phyloP scores from a whole-genome alignment of 768 basidiomycete species.

The Boletellus emodensis region DNA sequence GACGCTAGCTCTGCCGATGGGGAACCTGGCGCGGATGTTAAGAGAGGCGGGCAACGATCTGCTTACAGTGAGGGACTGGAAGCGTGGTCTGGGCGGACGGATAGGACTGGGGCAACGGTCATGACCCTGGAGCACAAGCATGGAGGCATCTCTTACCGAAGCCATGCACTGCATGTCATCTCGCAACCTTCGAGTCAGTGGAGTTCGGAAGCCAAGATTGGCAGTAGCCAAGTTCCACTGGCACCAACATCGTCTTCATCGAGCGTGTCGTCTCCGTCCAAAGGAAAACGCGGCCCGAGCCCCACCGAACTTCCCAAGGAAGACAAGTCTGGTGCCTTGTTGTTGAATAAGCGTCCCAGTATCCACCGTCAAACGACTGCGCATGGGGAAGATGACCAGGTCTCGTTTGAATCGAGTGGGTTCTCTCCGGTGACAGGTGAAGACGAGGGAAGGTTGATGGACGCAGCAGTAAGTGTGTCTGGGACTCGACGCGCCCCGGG shows the following conservation, averaged over 20 bases:
- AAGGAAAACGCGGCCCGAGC: conserved; percentile 64
- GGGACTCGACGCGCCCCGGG: conserved; percentile 3
- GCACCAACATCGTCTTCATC: conserved; percentile 14
- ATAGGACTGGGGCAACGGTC: not conserved
- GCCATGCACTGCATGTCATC: conserved; percentile 6
- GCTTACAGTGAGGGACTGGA: conserved; percentile 13
- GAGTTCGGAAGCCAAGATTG: conserved; percentile 5
- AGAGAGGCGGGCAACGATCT: conserved; percentile 17
- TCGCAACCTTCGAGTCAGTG: not conserved
- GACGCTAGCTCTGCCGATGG: conserved; percentile 17
- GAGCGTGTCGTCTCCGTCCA: conserved; percentile 32
- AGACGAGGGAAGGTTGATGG: conserved; percentile 5
- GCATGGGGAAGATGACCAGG: conserved; percentile 7
- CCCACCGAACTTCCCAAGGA: conserved; percentile 67
- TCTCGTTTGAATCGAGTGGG: conserved; percentile 12
- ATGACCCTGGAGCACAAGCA: not conserved
- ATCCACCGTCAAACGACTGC: conserved; percentile 43
- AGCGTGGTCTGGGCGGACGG: conserved; percentile 1
- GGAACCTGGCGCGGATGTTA: conserved; percentile 1
- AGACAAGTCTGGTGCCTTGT: conserved; percentile 51
- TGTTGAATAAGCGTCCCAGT: conserved; percentile 64
- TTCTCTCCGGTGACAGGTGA: conserved; percentile 5
- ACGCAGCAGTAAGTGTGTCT: not conserved
- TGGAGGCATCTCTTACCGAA: not conserved
- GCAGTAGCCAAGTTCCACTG: conserved; percentile 3